These are phyloP conservation scores for Paxillus ammoniavirescens DNA, from an alignment of 768 basidiomycete species.

Conservation along the genomic window DNA sequence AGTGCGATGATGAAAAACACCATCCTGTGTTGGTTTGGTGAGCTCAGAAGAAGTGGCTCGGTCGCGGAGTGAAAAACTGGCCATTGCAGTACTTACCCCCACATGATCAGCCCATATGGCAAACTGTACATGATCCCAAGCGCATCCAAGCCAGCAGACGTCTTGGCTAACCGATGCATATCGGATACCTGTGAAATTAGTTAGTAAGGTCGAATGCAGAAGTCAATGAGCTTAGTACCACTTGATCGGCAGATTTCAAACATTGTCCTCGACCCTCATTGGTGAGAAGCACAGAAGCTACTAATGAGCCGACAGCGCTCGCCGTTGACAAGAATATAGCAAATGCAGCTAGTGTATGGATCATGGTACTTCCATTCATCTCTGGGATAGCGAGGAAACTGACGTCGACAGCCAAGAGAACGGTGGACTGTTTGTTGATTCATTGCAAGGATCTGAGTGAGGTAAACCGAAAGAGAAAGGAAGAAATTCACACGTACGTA, in stretches of 20 bases:
- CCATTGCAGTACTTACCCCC: background rate
- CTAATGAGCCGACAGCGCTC: conserved; percentile 1
- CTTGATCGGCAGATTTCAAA: conserved; percentile 2
- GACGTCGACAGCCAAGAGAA: conserved; percentile 9
- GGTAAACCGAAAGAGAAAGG: background rate
- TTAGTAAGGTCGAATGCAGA: background rate
- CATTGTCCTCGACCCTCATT: conserved; percentile 31
- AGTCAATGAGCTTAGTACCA: background rate
- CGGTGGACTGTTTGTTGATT: conserved; percentile 5
- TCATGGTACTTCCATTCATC: background rate
- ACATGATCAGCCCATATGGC: background rate
- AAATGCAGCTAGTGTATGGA: background rate
- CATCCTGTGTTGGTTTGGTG: background rate
- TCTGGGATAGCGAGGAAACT: conserved; percentile 4
- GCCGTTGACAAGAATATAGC: conserved; percentile 4
- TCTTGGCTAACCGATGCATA: background rate
- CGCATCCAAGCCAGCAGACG: background rate
- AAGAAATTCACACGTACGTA: conserved; percentile 1
- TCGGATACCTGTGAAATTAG: background rate
- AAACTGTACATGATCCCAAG: conserved; percentile 1
- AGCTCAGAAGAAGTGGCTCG: background rate
- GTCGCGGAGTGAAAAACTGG: too few relatives aligned
- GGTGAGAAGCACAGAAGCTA: conserved; percentile 5
- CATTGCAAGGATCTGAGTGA: background rate
- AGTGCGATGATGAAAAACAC: background rate